Evolutionary conservation across 192 early-diverging fungal species (phyloP).

Genomic region (Rhizophlyctis rosea): DNA sequence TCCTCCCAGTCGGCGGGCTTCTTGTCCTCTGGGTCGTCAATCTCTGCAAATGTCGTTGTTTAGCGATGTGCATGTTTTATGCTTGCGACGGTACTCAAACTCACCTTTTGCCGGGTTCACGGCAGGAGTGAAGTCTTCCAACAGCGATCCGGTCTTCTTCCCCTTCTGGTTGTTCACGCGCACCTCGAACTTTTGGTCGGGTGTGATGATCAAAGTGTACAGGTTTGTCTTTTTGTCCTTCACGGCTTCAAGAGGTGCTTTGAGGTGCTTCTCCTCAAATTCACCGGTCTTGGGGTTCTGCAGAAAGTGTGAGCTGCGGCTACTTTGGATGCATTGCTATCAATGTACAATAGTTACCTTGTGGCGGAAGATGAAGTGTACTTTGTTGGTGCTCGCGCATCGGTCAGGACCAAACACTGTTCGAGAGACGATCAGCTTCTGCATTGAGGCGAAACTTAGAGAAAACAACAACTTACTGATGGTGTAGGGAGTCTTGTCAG

Average conservation of each 20-base stretch:
- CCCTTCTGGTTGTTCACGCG: conserved; percentile 67
- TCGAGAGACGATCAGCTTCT: neutral
- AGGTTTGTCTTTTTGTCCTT: conserved; percentile 63
- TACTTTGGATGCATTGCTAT: neutral
- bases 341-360: conserved; percentile 30
- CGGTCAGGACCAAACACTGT: conserved; percentile 96
- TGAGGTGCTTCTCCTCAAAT: conserved; percentile 84
- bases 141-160: conserved; percentile 66
- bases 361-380: conserved; percentile 93
- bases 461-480: conserved; percentile 45
- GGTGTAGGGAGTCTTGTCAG: conserved; percentile 82
- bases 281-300: conserved; percentile 74
- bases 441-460: neutral
- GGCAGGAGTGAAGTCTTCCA: conserved; percentile 75
- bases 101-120: conserved; percentile 88
- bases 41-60: conserved; percentile 52
- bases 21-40: conserved; percentile 66
- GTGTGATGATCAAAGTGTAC: conserved; percentile 81
- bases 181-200: conserved; percentile 78
- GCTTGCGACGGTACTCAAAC: conserved; percentile 48
- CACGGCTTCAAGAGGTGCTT: conserved; percentile 68
- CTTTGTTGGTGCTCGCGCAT: conserved; percentile 86
- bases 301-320: no score
- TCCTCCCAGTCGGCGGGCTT: conserved; percentile 92
- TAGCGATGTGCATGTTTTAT: neutral